Evolutionary conservation across 1,139 yeast genomes (phyloP), one percentile per base, ranked within the genome.

Genomic region (Spencermartinsiella ligniputridi): DNA sequence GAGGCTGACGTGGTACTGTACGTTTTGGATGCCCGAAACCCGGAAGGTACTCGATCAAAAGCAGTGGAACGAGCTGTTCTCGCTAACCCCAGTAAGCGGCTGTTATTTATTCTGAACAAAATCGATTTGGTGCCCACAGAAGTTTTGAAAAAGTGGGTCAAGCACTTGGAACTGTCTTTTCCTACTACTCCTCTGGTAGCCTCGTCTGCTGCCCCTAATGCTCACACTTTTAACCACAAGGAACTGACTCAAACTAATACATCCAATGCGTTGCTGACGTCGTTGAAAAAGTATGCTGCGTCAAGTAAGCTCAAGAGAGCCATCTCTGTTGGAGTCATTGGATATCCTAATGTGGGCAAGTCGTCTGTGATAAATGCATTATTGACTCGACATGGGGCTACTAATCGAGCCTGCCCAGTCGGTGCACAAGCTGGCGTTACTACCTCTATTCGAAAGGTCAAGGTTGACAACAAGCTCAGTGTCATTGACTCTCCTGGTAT

Each of bases 401-500:
- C 52, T 32, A 53, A 52, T 29, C 71, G 79, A 37, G 94, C 92
- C 9, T 92, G 98, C 63, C 97, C 98, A 12, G 95, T 87, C 27
- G 99, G 98, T 38, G 94, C 95, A 59, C 94, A 86, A 68, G 97
- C 99, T 3, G 98, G 98, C 63, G 92, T 92, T 32, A 92, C 98
- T 24, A 90, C 96, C 1, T 73, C 92, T 2, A 72, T 92, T 64
- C 80, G 97, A 68, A 95, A 89, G 66, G 89, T 92, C 49, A 92
- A 92, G 68, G 78, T 92, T 50, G 98, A 92, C 64, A 84, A 81
- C 61, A 89, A 89, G 66, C 76, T 92, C 56, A 87, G 85, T 66
- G 75, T 92, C 51, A 75, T 92, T 61, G 98, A 92, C 66, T 88
- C 97, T 41, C 98, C 98, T 41, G 98, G 98, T 62, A 92, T 92